phyloP scores from a whole-genome alignment of 495 filamentous ascomycete genomes.

The Aspergillus affinis region DNA sequence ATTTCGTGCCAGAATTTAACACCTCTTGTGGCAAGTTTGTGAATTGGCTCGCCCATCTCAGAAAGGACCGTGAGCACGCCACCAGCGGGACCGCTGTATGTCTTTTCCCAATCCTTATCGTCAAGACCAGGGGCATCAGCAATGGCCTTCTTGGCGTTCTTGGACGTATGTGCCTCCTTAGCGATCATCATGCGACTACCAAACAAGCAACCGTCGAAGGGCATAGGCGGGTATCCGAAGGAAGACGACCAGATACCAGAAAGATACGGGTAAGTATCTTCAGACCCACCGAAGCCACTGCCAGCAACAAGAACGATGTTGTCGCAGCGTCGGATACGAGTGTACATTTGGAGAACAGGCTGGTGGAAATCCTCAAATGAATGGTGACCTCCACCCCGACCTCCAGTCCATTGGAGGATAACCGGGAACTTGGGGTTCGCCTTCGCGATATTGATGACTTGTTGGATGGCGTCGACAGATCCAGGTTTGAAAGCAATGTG shows the following conservation, averaged over 20 bases:
- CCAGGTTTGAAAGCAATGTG: conserved; percentile 96
- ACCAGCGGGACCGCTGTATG: conserved; percentile 87
- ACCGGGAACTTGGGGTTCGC: conserved; percentile 88
- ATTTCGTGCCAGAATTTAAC: conserved; percentile 97
- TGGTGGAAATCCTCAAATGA: conserved; percentile 95
- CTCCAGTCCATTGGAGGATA: conserved; percentile 92
- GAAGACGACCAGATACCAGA: conserved; percentile 82
- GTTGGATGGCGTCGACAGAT: conserved; percentile 82
- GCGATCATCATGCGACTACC: conserved; percentile 93
- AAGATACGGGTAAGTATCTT: conserved; percentile 91
- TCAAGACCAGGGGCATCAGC: conserved; percentile 85
- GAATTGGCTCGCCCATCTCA: conserved; percentile 99
- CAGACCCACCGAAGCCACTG: conserved; percentile 86
- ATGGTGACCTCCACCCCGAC: conserved; percentile 90
- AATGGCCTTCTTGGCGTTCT: conserved; percentile 92
- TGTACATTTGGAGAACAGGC: conserved; percentile 89
- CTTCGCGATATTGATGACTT: conserved; percentile 89
- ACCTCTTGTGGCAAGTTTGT: conserved; percentile 94
- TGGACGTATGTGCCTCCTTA: conserved; percentile 91
- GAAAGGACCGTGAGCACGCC: conserved; percentile 96
- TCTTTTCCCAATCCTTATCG: conserved; percentile 92
- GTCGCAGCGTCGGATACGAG: conserved; percentile 72
- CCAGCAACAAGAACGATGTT: conserved; percentile 90
- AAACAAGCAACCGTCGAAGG: conserved; percentile 86
- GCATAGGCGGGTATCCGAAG: conserved; percentile 91